Evolutionary conservation across 495 filamentous ascomycete genomes (phyloP).

Genomic region (Tuber indicum): DNA sequence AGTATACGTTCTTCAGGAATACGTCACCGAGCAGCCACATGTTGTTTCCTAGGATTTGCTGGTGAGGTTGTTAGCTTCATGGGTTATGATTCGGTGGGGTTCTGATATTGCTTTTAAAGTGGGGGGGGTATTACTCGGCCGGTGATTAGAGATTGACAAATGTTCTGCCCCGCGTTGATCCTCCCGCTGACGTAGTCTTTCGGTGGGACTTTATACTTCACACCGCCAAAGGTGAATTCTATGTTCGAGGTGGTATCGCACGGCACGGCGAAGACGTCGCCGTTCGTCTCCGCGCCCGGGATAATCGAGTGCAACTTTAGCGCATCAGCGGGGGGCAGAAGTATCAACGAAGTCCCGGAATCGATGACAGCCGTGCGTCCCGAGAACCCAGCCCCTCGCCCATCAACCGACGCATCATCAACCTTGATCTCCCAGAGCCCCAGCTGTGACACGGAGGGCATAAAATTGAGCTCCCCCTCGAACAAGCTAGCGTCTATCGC

Average conservation of each 20-base stretch:
- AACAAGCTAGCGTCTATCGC: conserved; percentile 59
- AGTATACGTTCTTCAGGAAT: conserved; percentile 87
- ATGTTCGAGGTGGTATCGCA: conserved; percentile 56
- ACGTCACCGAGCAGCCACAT: conserved; percentile 74
- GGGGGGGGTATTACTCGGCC: conserved; percentile 26
- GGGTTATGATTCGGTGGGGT: not conserved
- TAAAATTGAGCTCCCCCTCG: conserved; percentile 60
- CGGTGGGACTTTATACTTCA: conserved; percentile 58
- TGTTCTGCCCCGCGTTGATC: conserved; percentile 41
- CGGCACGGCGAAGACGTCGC: conserved; percentile 59
- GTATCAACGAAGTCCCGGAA: conserved; percentile 70
- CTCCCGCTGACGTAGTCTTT: conserved; percentile 61
- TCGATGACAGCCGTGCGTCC: conserved; percentile 63
- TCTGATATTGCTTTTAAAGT: not conserved
- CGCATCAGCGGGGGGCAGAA: conserved; percentile 62
- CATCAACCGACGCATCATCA: conserved; percentile 57
- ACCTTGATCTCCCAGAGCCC: conserved; percentile 62
- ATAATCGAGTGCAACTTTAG: conserved; percentile 58
- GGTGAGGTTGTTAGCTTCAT: not conserved
- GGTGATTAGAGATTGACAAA: conserved; percentile 47
- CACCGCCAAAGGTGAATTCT: conserved; percentile 52
- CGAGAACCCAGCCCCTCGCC: conserved; percentile 48
- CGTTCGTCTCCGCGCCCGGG: conserved; percentile 51
- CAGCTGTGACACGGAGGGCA: conserved; percentile 44
- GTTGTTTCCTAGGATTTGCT: conserved; percentile 38